Conservation (phyloP, 2,329 filamentous ascomycete genomes). For the Colletotrichum melonis region DNA sequence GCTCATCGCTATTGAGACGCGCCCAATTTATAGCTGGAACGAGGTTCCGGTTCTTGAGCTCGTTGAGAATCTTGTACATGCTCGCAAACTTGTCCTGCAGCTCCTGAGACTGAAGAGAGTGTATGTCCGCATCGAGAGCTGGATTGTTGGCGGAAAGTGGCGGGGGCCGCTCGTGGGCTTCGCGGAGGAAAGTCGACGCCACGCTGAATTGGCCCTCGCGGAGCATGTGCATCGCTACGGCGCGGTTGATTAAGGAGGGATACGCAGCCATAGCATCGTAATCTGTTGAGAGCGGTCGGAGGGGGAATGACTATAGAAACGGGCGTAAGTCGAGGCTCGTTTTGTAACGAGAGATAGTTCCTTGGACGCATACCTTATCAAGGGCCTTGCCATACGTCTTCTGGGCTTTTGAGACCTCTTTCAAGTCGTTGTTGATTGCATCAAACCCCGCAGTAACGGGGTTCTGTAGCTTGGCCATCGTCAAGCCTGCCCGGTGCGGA, state of each 20-base stretch:
- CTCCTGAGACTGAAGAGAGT: slow-evolving; percentile 70
- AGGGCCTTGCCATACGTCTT: slow-evolving; percentile 87
- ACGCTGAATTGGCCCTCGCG: slow-evolving; percentile 94
- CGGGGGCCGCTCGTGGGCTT: slow-evolving; percentile 62
- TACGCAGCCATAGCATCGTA: slow-evolving; percentile 84
- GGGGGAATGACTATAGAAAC: slow-evolving; percentile 48
- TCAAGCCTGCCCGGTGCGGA: slow-evolving; percentile 76
- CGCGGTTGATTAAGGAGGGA: slow-evolving; percentile 84
- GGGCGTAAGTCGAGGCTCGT: slow-evolving; percentile 32
- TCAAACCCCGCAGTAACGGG: slow-evolving; percentile 86
- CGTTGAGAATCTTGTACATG: slow-evolving; percentile 90
- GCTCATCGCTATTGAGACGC: slow-evolving; percentile 71
- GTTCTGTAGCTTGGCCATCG: slow-evolving; percentile 86
- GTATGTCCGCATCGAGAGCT: slow-evolving; percentile 55
- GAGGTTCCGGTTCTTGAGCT: slow-evolving; percentile 81
- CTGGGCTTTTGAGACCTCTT: slow-evolving; percentile 84
- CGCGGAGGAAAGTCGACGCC: slow-evolving; percentile 84
- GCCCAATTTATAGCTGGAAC: slow-evolving; percentile 91
- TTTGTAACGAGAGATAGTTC: background rate
- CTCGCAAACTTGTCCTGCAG: slow-evolving; percentile 85
- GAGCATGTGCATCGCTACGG: slow-evolving; percentile 92
- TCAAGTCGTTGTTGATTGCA: slow-evolving; percentile 81
- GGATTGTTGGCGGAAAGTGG: slow-evolving; percentile 34
- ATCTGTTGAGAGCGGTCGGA: slow-evolving; percentile 77
- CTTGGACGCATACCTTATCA: slow-evolving; percentile 71